Conservation (phyloP, 169 alveolate genomes). For the Neospora caninum region DNA sequence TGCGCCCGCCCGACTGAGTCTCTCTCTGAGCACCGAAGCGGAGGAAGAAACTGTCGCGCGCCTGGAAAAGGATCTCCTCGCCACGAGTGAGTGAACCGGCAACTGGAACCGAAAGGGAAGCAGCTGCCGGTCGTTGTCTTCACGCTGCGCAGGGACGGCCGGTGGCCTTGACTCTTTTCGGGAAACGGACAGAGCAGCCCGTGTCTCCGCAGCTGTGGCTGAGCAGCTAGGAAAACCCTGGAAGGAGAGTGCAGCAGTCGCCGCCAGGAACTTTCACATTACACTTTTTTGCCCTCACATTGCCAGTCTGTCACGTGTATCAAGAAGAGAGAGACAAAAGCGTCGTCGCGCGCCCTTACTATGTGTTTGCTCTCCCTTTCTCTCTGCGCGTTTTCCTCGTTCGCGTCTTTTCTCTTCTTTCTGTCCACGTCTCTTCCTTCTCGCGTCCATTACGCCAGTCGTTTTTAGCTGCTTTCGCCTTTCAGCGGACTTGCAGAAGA, state of each 20-base stretch:
- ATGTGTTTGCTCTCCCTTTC: neutral
- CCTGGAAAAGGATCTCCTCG: constrained; percentile 17
- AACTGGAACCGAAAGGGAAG: too few species aligned
- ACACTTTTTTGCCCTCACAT: neutral
- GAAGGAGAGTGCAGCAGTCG: too few species aligned
- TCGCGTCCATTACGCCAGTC: too few species aligned
- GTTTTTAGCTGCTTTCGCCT: too few species aligned
- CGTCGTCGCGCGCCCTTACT: neutral
- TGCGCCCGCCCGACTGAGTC: neutral
- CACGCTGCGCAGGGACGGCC: too few species aligned
- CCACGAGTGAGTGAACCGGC: neutral
- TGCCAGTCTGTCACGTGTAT: too few species aligned
- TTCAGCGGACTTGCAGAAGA: neutral
- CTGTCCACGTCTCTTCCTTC: neutral
- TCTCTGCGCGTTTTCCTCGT: neutral
- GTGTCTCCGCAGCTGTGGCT: too few species aligned
- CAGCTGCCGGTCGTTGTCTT: too few species aligned
- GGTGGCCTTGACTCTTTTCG: too few species aligned
- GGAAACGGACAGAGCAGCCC: too few species aligned
- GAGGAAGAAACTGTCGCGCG: neutral
- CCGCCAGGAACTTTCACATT: neutral
- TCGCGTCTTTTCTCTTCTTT: neutral
- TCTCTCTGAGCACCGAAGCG: neutral
- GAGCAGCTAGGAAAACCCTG: too few species aligned
- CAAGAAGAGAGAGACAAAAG: too few species aligned